Conservation (phyloP, 441 rosid species). For the Jatropha podagrica region DNA sequence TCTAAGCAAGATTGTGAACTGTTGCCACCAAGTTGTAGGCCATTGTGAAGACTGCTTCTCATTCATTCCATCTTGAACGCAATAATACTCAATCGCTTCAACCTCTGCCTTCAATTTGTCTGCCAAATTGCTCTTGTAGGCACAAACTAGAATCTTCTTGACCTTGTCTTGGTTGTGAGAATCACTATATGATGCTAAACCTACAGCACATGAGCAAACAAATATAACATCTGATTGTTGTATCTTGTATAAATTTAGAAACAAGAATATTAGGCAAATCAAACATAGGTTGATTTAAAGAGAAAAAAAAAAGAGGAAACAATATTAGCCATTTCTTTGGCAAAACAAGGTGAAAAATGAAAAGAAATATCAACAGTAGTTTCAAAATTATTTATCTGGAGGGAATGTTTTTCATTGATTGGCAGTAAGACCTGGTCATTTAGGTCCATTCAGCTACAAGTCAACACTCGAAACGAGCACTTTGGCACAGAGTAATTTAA, state of each 20-base stretch:
- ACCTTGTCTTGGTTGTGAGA: constrained; percentile 24
- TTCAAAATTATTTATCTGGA: no score
- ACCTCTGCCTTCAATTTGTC: constrained; percentile 35
- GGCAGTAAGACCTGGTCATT: no score
- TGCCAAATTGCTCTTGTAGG: constrained; percentile 38
- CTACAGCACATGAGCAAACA: constrained; percentile 22
- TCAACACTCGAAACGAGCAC: no score
- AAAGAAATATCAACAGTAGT: no score
- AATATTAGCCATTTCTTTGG: no score
- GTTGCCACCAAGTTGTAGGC: constrained; percentile 63
- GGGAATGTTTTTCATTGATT: no score
- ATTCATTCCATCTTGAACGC: constrained; percentile 16
- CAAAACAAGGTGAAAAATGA: no score
- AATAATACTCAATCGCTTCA: constrained; percentile 20
- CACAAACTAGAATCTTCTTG: constrained; percentile 26
- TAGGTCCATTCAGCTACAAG: no score
- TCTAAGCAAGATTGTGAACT: constrained; percentile 38
- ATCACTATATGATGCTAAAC: constrained; percentile 38
- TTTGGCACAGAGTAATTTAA: no score
- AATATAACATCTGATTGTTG: no score
- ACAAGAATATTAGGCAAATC: background rate
- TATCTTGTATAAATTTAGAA: background rate
- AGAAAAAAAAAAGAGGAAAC: no score
- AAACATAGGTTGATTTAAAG: no score
- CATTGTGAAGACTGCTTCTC: constrained; percentile 33